Conservation (phyloP, 23 red algal species). For the Cyanidioschyzon merolae region DNA sequence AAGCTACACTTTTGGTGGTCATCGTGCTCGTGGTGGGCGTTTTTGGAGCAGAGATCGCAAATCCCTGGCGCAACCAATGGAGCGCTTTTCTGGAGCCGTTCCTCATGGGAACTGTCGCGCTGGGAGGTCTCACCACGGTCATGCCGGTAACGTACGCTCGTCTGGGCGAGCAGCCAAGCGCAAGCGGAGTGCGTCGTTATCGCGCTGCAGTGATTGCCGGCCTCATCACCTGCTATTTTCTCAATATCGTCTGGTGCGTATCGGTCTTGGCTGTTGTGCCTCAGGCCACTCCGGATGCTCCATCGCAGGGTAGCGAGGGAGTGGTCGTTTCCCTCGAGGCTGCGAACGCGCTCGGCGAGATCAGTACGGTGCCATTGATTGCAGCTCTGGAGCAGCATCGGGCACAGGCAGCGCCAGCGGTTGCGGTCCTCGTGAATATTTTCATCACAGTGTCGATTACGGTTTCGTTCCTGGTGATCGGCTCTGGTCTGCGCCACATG, state of each 20-base stretch:
- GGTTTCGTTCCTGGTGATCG: slow-evolving; percentile 64
- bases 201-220: slow-evolving; percentile 44
- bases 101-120: slow-evolving; percentile 74
- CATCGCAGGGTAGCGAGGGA: neutral
- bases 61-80: slow-evolving; percentile 23
- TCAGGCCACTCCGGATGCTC: slow-evolving; percentile 25
- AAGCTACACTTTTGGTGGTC: slow-evolving; percentile 24
- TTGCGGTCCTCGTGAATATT: slow-evolving; percentile 44
- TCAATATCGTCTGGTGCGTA: slow-evolving; percentile 57
- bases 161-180: slow-evolving; percentile 22
- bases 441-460: slow-evolving; percentile 70
- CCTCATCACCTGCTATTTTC: slow-evolving; percentile 47
- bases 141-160: slow-evolving; percentile 68
- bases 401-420: neutral
- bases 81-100: slow-evolving; percentile 38
- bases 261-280: slow-evolving; percentile 59
- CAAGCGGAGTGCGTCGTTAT: slow-evolving; percentile 17
- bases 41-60: slow-evolving; percentile 13
- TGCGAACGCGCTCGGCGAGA: slow-evolving; percentile 52
- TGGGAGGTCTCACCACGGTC: slow-evolving; percentile 67
- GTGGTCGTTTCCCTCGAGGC: slow-evolving; percentile 25
- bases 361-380: slow-evolving; percentile 65
- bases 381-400: slow-evolving; percentile 18
- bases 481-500: slow-evolving; percentile 49
- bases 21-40: slow-evolving; percentile 41